These are phyloP conservation scores for Hypomontagnella submonticulosa DNA, from an alignment of 495 filamentous ascomycete genomes.

Conservation along the genomic window DNA sequence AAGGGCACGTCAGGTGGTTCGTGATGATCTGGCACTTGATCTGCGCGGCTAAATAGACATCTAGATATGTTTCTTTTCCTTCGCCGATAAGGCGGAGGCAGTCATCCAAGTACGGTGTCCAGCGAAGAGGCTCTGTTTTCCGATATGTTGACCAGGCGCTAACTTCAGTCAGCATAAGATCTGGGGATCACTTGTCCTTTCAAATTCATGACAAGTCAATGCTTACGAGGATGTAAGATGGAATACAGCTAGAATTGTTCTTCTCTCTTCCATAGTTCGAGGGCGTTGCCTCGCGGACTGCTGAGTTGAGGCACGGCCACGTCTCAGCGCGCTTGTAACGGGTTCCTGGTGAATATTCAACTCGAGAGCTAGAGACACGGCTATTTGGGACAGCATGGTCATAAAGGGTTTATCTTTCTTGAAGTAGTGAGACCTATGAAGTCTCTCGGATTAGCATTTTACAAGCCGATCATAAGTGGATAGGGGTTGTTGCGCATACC, in stretches of 20 bases:
- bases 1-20: conserved; percentile 29
- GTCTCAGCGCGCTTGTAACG: conserved; percentile 15
- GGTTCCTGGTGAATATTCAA: conserved; percentile 34
- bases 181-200: neutral
- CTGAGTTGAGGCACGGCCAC: conserved; percentile 19
- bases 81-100: conserved; percentile 57
- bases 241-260: conserved; percentile 41
- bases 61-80: conserved; percentile 55
- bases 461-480: neutral
- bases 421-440: conserved; percentile 37
- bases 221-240: conserved; percentile 57
- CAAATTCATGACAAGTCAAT: neutral
- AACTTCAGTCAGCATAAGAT: conserved; percentile 3
- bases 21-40: conserved; percentile 58
- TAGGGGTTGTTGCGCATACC: conserved; percentile 15
- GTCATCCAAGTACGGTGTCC: conserved; percentile 63
- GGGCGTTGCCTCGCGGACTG: conserved; percentile 7
- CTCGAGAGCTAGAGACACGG: conserved; percentile 35
- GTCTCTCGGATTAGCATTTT: conserved; percentile 3
- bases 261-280: conserved; percentile 38
- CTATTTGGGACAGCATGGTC: conserved; percentile 38
- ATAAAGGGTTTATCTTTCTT: conserved; percentile 41
- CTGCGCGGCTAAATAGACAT: conserved; percentile 57
- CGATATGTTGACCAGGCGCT: conserved; percentile 40
- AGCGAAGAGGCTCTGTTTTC: conserved; percentile 61